These are phyloP conservation scores for Panicum miliaceum DNA, from an alignment of 176 grass and related monocot genomes.

Conservation along the genomic window DNA sequence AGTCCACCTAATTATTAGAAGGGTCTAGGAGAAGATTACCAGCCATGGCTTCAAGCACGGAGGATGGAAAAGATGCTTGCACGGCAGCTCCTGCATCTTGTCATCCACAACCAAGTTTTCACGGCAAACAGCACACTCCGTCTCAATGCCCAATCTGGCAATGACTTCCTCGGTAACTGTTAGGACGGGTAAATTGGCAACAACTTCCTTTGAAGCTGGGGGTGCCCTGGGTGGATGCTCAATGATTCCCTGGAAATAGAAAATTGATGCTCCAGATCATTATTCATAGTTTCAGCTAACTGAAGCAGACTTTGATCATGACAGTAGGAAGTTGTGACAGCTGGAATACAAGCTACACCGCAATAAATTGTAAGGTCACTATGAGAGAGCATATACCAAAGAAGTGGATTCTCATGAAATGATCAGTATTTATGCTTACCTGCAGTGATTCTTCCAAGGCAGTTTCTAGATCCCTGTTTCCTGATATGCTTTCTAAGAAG, in stretches of 20 bases:
- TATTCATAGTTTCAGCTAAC: slow-evolving; percentile 12
- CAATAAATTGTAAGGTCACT: neutral
- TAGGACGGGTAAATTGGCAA: slow-evolving; percentile 84
- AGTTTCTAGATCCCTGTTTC: slow-evolving; percentile 56
- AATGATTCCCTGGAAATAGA: slow-evolving; percentile 58
- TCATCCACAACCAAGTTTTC: slow-evolving; percentile 80
- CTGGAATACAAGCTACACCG: slow-evolving; percentile 12
- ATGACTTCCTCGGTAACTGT: slow-evolving; percentile 71
- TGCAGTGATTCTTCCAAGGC: slow-evolving; percentile 80
- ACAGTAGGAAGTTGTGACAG: neutral
- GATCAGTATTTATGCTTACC: slow-evolving; percentile 34
- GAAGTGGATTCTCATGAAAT: slow-evolving; percentile 10
- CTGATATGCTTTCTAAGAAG: slow-evolving; percentile 60
- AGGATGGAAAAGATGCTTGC: slow-evolving; percentile 99
- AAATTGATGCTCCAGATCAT: slow-evolving; percentile 10
- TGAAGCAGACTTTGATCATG: neutral
- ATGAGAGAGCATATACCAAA: slow-evolving; percentile 4
- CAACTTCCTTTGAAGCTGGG: slow-evolving; percentile 91
- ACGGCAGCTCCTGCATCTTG: slow-evolving; percentile 98
- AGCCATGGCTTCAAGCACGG: slow-evolving; percentile 94
- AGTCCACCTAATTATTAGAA: neutral
- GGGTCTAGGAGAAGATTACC: slow-evolving; percentile 42
- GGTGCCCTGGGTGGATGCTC: slow-evolving; percentile 52
- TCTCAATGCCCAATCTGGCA: slow-evolving; percentile 71
- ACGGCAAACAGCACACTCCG: slow-evolving; percentile 91